Evolutionary conservation across 1,284 basidiomycete genomes (phyloP).

Genomic region (Melampsora occidentalis): DNA sequence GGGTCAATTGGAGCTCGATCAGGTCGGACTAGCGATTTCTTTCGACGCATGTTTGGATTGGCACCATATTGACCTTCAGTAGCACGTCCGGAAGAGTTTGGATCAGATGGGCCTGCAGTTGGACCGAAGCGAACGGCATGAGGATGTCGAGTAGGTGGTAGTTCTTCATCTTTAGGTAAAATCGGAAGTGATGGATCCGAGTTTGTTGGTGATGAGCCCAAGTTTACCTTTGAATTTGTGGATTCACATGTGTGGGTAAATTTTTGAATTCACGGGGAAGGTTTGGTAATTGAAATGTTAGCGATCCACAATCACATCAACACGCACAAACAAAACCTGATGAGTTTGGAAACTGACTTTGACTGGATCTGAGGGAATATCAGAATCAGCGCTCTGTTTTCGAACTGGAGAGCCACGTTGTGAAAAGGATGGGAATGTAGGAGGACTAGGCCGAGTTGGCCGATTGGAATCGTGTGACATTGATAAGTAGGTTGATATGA

Average conservation of each 20-base stretch:
- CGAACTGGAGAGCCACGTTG: conserved; percentile 2
- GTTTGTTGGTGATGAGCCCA: background rate
- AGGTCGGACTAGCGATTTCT: conserved; percentile 89
- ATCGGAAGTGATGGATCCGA: conserved; percentile 5
- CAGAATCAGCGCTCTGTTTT: too few relatives aligned
- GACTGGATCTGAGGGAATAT: too few relatives aligned
- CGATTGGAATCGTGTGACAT: background rate
- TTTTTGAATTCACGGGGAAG: too few relatives aligned
- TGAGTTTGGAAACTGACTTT: too few relatives aligned
- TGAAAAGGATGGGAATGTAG: background rate
- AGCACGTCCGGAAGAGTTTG: background rate
- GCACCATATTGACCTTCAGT: background rate
- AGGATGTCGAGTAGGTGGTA: background rate
- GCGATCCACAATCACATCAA: too few relatives aligned
- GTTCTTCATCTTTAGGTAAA: background rate
- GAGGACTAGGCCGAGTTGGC: conserved; percentile 12
- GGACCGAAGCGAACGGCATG: conserved; percentile 9
- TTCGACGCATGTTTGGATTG: conserved; percentile 61
- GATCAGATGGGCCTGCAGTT: background rate
- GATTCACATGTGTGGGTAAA: too few relatives aligned
- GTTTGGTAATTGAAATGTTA: too few relatives aligned
- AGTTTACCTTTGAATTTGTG: background rate
- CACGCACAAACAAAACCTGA: too few relatives aligned
- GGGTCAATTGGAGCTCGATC: conserved; percentile 97
- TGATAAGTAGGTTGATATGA: background rate